Evolutionary conservation across 2,329 filamentous ascomycete genomes (phyloP).

Genomic region (Didymella arachidicola): DNA sequence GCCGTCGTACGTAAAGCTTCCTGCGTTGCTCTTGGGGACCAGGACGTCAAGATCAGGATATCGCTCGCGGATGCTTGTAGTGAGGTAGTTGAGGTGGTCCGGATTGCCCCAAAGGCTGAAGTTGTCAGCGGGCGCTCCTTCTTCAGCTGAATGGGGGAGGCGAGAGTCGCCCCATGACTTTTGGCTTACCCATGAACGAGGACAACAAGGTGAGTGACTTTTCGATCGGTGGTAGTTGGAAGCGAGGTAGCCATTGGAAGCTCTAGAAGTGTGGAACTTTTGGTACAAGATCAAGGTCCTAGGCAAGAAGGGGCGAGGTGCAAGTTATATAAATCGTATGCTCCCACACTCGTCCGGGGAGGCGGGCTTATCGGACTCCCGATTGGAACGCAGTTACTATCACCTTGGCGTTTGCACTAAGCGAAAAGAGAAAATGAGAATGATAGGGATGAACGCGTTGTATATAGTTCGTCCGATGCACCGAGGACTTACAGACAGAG

Average conservation of each 20-base stretch:
- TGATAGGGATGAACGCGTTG: slow-evolving; percentile 1
- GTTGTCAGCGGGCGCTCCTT: slow-evolving; percentile 24
- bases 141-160: slow-evolving; percentile 4
- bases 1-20: slow-evolving; percentile 73
- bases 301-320: slow-evolving; percentile 22
- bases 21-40: slow-evolving; percentile 74
- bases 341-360: slow-evolving; percentile 32
- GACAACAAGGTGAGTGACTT: slow-evolving; percentile 74
- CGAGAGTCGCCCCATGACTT: slow-evolving; percentile 11
- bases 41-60: slow-evolving; percentile 72
- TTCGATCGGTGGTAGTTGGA: slow-evolving; percentile 20
- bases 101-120: slow-evolving; percentile 80
- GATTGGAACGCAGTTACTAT: slow-evolving; percentile 16
- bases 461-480: slow-evolving; percentile 1
- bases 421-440: not conserved
- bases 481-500: not conserved
- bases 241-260: slow-evolving; percentile 26
- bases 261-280: slow-evolving; percentile 1
- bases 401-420: slow-evolving; percentile 6
- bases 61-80: slow-evolving; percentile 68
- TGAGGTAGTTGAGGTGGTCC: slow-evolving; percentile 72
- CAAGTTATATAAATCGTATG: slow-evolving; percentile 22
- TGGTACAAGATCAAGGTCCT: not conserved
- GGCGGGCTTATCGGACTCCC: slow-evolving; percentile 25
- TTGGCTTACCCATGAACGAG: slow-evolving; percentile 74